phyloP scores from a whole-genome alignment of 768 basidiomycete species.

The Sistotremastrum suecicum region DNA sequence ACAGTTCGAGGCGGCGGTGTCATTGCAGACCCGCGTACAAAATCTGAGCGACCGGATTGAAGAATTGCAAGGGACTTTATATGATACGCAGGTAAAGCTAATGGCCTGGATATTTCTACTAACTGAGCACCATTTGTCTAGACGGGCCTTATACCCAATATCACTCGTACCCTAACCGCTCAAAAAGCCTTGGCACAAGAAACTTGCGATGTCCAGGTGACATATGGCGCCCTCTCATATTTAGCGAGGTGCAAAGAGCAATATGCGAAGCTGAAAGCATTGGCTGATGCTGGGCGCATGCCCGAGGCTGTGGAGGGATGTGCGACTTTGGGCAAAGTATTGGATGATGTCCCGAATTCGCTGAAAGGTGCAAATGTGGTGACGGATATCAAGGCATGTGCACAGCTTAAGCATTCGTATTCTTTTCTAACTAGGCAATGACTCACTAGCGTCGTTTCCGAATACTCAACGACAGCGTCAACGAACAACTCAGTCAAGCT shows the following conservation, averaged over 20 bases:
- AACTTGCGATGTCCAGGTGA: constrained; percentile 37
- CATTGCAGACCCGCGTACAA: constrained; percentile 40
- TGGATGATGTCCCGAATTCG: constrained; percentile 35
- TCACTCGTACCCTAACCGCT: constrained; percentile 38
- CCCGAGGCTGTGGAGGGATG: constrained; percentile 44
- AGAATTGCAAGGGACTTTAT: constrained; percentile 41
- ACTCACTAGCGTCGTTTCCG: constrained; percentile 36
- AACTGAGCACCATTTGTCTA: constrained; percentile 16
- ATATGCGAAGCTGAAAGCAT: constrained; percentile 27
- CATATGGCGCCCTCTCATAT: constrained; percentile 37
- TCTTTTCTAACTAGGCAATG: constrained; percentile 1
- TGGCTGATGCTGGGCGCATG: constrained; percentile 45
- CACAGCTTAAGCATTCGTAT: not conserved
- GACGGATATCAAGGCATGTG: constrained; percentile 42
- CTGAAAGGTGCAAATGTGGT: constrained; percentile 38
- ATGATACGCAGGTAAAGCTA: constrained; percentile 1
- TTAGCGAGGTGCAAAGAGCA: constrained; percentile 37
- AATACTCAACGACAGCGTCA: constrained; percentile 39
- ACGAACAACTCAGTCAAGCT: constrained; percentile 61
- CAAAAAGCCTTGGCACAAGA: constrained; percentile 56
- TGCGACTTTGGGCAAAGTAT: constrained; percentile 24
- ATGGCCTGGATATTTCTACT: constrained; percentile 7
- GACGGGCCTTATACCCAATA: constrained; percentile 53
- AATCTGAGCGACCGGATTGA: constrained; percentile 32
- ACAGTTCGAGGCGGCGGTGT: constrained; percentile 47